Evolutionary conservation across 1,284 basidiomycete genomes (phyloP).

Genomic region (Filobasidium uniguttulatum): DNA sequence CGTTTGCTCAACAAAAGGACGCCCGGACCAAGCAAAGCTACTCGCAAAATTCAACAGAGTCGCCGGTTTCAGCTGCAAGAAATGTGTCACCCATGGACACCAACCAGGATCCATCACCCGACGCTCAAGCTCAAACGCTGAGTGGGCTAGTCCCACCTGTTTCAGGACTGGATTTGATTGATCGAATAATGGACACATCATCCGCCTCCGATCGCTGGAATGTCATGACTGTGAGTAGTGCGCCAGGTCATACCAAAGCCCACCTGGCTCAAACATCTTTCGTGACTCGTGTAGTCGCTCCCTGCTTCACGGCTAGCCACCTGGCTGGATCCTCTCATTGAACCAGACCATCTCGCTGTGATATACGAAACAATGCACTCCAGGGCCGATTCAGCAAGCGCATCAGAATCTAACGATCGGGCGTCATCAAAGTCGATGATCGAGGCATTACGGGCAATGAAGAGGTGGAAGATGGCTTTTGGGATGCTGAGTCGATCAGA

Average conservation of each 20-base stretch:
- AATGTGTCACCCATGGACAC: background rate
- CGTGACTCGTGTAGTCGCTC: slow-evolving; percentile 3
- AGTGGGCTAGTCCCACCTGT: slow-evolving; percentile 4
- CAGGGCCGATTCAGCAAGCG: slow-evolving; percentile 10
- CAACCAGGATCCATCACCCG: too few relatives aligned
- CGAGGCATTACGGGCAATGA: slow-evolving; percentile 18
- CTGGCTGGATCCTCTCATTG: slow-evolving; percentile 20
- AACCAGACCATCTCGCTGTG: slow-evolving; percentile 28
- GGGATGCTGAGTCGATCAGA: slow-evolving; percentile 25
- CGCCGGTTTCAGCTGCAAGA: background rate
- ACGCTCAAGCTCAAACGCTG: too few relatives aligned
- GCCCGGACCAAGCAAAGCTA: background rate
- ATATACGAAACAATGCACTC: slow-evolving; percentile 16
- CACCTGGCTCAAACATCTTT: too few relatives aligned
- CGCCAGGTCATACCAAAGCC: too few relatives aligned
- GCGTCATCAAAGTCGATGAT: slow-evolving; percentile 16
- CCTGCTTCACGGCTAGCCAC: slow-evolving; percentile 8
- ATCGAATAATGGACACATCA: slow-evolving; percentile 1
- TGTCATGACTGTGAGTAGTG: slow-evolving; percentile 4
- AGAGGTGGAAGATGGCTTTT: slow-evolving; percentile 25
- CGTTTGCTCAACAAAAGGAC: background rate
- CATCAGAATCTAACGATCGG: background rate
- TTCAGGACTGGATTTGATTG: slow-evolving; percentile 10
- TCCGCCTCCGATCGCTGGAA: slow-evolving; percentile 3
- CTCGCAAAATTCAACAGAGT: too few relatives aligned